Percentiles rank a stretch among this genome's conserved stretches.
phyloP scores from a whole-genome alignment of 2,329 filamentous ascomycete genomes.

The Ilyonectria mors-panacis region DNA sequence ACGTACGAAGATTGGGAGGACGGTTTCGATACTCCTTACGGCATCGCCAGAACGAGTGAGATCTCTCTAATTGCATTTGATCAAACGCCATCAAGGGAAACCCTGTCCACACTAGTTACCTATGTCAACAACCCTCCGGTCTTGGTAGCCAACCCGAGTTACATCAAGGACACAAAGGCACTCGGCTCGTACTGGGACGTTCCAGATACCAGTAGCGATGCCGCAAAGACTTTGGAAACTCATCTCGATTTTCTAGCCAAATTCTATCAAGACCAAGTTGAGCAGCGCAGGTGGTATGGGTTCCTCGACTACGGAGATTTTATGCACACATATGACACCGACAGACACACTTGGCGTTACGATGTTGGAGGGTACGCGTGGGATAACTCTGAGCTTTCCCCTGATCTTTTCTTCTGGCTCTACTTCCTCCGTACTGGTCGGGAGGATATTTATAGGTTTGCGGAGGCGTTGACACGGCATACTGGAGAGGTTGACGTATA shows the following conservation, averaged over 20 bases:
- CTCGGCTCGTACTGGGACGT: constrained; percentile 70
- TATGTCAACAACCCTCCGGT: constrained; percentile 68
- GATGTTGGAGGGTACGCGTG: constrained; percentile 76
- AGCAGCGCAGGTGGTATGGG: constrained; percentile 73
- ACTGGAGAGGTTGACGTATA: constrained; percentile 75
- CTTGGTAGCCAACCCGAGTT: constrained; percentile 62
- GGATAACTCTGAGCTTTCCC: constrained; percentile 76
- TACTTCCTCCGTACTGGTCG: constrained; percentile 73
- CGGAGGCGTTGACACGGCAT: constrained; percentile 71
- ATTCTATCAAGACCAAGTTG: constrained; percentile 70
- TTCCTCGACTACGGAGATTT: constrained; percentile 75
- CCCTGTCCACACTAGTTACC: constrained; percentile 59
- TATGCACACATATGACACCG: constrained; percentile 73
- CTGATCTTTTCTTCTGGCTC: constrained; percentile 74
- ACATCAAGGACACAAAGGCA: constrained; percentile 67
- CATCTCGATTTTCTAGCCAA: constrained; percentile 70
- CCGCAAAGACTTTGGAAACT: constrained; percentile 59
- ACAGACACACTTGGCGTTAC: constrained; percentile 74
- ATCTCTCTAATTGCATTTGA: constrained; percentile 68
- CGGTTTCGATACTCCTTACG: constrained; percentile 69
- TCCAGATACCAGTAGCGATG: constrained; percentile 47
- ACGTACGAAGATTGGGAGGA: constrained; percentile 75
- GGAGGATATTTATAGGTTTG: constrained; percentile 70
- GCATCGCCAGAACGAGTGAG: constrained; percentile 72
- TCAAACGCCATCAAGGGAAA: constrained; percentile 64